These are phyloP conservation scores for Ligustrum vulgare DNA, from an alignment of 257 asterid genomes.

Conservation along the genomic window DNA sequence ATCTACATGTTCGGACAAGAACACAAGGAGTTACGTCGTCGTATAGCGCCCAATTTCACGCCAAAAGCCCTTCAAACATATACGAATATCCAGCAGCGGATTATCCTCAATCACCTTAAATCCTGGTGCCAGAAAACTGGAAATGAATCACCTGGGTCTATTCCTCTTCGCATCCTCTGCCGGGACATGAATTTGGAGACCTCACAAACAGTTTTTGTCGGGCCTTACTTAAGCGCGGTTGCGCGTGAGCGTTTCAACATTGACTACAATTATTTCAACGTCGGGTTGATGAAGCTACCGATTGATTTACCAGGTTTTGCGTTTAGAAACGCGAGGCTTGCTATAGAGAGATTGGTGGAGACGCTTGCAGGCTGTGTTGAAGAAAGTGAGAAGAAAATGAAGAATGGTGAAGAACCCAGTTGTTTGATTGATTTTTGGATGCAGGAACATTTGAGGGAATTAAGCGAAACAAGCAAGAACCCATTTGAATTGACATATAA, in stretches of 20 bases:
- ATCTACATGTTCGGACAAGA: conserved; percentile 88
- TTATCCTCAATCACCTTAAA: conserved; percentile 58
- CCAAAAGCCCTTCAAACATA: conserved; percentile 74
- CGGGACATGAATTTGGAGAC: conserved; percentile 87
- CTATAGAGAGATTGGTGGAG: conserved; percentile 53
- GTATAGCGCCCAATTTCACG: conserved; percentile 82
- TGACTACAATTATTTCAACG: conserved; percentile 77
- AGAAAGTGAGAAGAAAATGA: conserved; percentile 63
- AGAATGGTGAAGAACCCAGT: conserved; percentile 57
- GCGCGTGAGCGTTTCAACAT: conserved; percentile 53
- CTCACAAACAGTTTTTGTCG: conserved; percentile 86
- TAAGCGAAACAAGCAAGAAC: conserved; percentile 26
- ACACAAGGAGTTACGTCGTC: conserved; percentile 78
- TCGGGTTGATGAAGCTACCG: conserved; percentile 82
- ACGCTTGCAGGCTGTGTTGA: conserved; percentile 61
- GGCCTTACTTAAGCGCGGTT: conserved; percentile 56
- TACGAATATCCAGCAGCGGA: conserved; percentile 58
- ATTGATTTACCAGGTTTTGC: conserved; percentile 90
- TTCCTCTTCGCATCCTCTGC: conserved; percentile 66
- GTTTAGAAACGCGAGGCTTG: conserved; percentile 72
- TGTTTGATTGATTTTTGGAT: conserved; percentile 87
- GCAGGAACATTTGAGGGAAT: conserved; percentile 54
- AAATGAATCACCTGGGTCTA: conserved; percentile 7
- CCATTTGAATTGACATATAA: conserved; percentile 28
- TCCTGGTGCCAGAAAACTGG: conserved; percentile 44